Conservation (phyloP, 345 rosid species). For the Clarkia xantiana region DNA sequence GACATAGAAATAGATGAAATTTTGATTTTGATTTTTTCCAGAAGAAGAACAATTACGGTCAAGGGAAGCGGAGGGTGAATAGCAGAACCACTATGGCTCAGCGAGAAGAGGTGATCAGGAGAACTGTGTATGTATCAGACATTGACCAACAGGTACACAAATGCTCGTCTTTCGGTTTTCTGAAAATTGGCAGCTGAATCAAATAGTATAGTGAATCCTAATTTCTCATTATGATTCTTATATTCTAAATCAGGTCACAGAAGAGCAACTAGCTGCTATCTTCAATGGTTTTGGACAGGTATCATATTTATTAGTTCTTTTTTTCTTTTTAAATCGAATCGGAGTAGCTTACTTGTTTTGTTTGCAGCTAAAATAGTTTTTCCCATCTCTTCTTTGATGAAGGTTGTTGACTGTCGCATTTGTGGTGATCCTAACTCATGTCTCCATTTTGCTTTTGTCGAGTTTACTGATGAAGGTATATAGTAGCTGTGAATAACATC, state of each 20-base stretch:
- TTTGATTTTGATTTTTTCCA: constrained; percentile 14
- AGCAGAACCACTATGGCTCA: constrained; percentile 73
- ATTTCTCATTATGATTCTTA: not conserved
- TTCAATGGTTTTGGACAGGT: constrained; percentile 73
- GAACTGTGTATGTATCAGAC: constrained; percentile 72
- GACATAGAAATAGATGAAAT: not conserved
- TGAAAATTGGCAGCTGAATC: no score
- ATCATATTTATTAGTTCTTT: constrained; percentile 1
- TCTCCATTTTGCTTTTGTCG: constrained; percentile 89
- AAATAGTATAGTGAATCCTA: not conserved
- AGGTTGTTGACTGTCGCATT: constrained; percentile 81
- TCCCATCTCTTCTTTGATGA: not conserved
- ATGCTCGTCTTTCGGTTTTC: not conserved
- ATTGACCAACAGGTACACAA: constrained; percentile 58
- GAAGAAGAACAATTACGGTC: constrained; percentile 52
- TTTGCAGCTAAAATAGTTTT: not conserved
- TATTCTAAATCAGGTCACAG: constrained; percentile 43
- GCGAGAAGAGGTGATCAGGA: constrained; percentile 72
- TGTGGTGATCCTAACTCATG: constrained; percentile 87
- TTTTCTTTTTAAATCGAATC: no score
- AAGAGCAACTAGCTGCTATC: constrained; percentile 80
- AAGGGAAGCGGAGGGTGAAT: constrained; percentile 68
- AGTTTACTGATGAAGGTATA: constrained; percentile 94
- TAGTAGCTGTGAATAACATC: not conserved
- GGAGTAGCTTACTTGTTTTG: no score